These are phyloP conservation scores for Pisolithus orientalis DNA, from an alignment of 768 basidiomycete species.

Conservation along the genomic window DNA sequence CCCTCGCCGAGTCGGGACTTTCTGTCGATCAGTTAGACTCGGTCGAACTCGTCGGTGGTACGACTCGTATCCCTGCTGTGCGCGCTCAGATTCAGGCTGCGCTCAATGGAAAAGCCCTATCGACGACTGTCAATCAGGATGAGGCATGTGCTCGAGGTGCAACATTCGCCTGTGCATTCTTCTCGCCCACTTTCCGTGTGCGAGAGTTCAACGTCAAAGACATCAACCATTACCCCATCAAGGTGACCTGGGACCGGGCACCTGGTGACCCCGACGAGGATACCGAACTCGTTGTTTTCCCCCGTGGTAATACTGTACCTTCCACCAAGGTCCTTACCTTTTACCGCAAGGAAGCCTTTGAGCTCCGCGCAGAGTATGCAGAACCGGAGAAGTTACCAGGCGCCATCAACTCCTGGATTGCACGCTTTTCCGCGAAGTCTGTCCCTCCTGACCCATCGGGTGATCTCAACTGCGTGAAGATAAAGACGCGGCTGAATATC, in stretches of 20 bases:
- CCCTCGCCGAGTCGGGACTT: conserved; percentile 75
- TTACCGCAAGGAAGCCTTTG: conserved; percentile 85
- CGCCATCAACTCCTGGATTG: conserved; percentile 79
- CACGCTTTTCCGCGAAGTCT: conserved; percentile 73
- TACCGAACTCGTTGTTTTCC: conserved; percentile 88
- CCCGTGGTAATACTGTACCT: conserved; percentile 75
- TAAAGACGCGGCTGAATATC: conserved; percentile 83
- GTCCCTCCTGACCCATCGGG: conserved; percentile 66
- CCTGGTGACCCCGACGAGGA: conserved; percentile 80
- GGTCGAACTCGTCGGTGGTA: conserved; percentile 90
- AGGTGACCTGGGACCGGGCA: conserved; percentile 77
- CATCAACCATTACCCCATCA: conserved; percentile 83
- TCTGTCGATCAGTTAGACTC: conserved; percentile 81
- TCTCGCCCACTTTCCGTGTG: conserved; percentile 96
- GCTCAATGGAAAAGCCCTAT: conserved; percentile 79
- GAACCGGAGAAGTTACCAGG: conserved; percentile 69
- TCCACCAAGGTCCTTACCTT: conserved; percentile 96
- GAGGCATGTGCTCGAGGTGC: conserved; percentile 95
- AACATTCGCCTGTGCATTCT: conserved; percentile 94
- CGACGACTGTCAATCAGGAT: conserved; percentile 93
- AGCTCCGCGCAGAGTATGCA: conserved; percentile 80
- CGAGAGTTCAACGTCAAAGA: conserved; percentile 91
- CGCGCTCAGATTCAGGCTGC: conserved; percentile 79
- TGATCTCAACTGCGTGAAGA: conserved; percentile 77
- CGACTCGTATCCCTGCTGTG: conserved; percentile 89